These are phyloP conservation scores for Pseudopyricularia javanii DNA, from an alignment of 2,329 filamentous ascomycete species.

Conservation along the genomic window DNA sequence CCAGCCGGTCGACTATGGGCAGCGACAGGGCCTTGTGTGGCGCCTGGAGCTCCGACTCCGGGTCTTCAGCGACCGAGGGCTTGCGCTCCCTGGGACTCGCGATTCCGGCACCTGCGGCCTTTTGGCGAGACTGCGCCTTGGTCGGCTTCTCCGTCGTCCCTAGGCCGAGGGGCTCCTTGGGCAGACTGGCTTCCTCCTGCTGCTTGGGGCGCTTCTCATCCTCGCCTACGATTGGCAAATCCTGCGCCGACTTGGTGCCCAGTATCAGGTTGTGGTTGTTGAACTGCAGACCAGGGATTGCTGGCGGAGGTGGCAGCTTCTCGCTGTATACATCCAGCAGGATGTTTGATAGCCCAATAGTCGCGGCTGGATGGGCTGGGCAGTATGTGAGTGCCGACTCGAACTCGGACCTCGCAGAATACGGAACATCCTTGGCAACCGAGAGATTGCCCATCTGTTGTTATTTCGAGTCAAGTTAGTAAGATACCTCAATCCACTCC, in stretches of 20 bases:
- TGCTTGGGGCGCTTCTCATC: slow-evolving; percentile 2
- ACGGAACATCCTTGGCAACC: slow-evolving; percentile 46
- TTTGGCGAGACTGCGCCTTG: neutral
- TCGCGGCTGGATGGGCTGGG: slow-evolving; percentile 68
- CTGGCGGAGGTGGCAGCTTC: slow-evolving; percentile 45
- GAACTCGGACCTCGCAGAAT: slow-evolving; percentile 63
- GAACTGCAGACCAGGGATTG: slow-evolving; percentile 32
- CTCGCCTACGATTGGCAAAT: neutral
- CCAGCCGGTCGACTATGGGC: slow-evolving; percentile 68
- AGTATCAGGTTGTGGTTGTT: slow-evolving; percentile 16
- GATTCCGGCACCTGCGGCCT: neutral
- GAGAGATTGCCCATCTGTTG: slow-evolving; percentile 54
- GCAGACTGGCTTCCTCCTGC: slow-evolving; percentile 15
- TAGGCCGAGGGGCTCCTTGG: slow-evolving; percentile 34
- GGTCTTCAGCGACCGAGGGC: neutral
- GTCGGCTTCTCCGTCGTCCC: slow-evolving; percentile 12
- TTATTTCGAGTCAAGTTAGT: neutral
- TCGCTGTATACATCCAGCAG: slow-evolving; percentile 75
- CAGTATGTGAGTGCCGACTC: slow-evolving; percentile 72
- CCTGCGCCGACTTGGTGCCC: slow-evolving; percentile 4
- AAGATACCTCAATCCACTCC: neutral
- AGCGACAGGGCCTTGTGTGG: slow-evolving; percentile 49
- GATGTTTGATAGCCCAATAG: slow-evolving; percentile 71
- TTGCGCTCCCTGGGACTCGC: neutral
- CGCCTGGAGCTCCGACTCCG: slow-evolving; percentile 27